Evolutionary conservation across 2,329 filamentous ascomycete genomes (phyloP).

Genomic region (Colletotrichum abscissum): DNA sequence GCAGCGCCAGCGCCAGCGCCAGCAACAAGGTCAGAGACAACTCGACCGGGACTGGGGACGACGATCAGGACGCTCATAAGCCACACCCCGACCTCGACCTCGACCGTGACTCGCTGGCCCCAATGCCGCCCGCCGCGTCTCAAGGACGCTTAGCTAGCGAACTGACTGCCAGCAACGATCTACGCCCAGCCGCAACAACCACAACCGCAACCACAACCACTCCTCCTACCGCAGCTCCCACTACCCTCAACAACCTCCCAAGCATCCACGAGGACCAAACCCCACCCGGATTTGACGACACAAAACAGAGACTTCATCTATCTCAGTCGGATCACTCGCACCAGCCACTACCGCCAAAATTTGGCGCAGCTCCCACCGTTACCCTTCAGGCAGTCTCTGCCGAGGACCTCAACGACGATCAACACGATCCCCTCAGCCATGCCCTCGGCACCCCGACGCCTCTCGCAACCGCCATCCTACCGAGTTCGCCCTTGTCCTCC

Average conservation of each 20-base stretch:
- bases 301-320: background rate
- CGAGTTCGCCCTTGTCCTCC: constrained; percentile 32
- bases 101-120: constrained; percentile 21
- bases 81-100: constrained; percentile 24
- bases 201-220: constrained; percentile 45
- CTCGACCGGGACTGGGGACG: constrained; percentile 19
- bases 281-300: constrained; percentile 8
- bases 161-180: constrained; percentile 49
- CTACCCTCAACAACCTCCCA: constrained; percentile 27
- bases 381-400: constrained; percentile 11
- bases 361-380: constrained; percentile 5
- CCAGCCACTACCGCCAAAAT: constrained; percentile 3
- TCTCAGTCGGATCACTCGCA: background rate
- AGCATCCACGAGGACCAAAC: constrained; percentile 36
- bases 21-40: constrained; percentile 27
- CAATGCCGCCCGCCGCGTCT: constrained; percentile 31
- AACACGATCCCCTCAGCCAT: constrained; percentile 31
- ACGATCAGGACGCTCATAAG: constrained; percentile 23
- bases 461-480: constrained; percentile 11
- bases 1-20: constrained; percentile 31
- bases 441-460: constrained; percentile 34
- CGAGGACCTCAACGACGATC: constrained; percentile 19
- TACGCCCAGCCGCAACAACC: constrained; percentile 41
- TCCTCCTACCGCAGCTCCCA: constrained; percentile 35
- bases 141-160: constrained; percentile 38